A percentile compares a stretch with the other conserved stretches of the same genome.
Evolutionary conservation across 148 eudicot genomes (phyloP).

Genomic region (Fagopyrum esculentum): DNA sequence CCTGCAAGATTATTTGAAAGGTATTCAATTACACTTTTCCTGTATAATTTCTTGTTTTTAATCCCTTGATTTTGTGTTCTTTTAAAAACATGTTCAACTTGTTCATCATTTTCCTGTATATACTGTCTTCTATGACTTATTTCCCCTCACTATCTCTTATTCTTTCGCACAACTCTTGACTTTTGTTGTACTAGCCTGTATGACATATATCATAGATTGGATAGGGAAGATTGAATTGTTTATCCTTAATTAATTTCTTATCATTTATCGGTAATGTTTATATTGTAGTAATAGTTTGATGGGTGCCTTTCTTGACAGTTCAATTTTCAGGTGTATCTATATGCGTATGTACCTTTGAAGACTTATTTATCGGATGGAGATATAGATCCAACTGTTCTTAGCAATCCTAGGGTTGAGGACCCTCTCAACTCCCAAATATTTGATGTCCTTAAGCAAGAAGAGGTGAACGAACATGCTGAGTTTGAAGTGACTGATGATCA

Average conservation of each 20-base stretch:
- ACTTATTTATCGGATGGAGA: conserved; percentile 67
- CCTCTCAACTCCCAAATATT: conserved; percentile 37
- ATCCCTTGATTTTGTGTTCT: too few relatives aligned
- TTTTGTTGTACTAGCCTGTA: neutral
- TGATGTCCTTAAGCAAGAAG: conserved; percentile 34
- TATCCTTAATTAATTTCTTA: neutral
- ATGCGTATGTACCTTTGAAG: conserved; percentile 64
- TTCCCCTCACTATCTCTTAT: neutral
- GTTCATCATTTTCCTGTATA: neutral
- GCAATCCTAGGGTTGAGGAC: conserved; percentile 28
- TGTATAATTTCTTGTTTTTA: too few relatives aligned
- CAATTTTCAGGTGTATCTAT: conserved; percentile 35
- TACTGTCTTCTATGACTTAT: neutral
- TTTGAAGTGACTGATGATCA: conserved; percentile 46
- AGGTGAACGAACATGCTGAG: conserved; percentile 39
- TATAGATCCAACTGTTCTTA: conserved; percentile 47
- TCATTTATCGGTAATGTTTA: neutral
- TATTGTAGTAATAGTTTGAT: neutral
- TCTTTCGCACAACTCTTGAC: neutral
- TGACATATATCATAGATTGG: neutral
- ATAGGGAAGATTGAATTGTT: neutral
- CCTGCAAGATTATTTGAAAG: neutral
- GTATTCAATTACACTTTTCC: neutral
- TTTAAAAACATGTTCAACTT: neutral
- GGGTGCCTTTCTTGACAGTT: neutral